These are phyloP conservation scores for Pyrenochaeta sp. DNA, from an alignment of 2,329 filamentous ascomycete genomes.

Conservation along the genomic window DNA sequence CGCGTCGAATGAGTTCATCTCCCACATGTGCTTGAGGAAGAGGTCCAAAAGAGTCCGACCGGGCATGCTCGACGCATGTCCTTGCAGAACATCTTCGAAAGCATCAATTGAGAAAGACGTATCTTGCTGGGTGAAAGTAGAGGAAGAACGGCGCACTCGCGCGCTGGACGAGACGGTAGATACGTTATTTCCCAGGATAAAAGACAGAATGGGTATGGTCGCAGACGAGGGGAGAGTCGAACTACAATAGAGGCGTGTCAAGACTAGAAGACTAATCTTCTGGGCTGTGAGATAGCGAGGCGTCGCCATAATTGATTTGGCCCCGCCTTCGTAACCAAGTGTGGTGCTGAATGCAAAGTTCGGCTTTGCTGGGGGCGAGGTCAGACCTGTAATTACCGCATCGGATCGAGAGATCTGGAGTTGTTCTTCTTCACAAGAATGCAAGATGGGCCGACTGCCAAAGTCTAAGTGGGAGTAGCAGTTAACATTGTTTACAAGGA, in stretches of 20 bases:
- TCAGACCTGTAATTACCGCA: neutral
- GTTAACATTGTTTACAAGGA: slow-evolving; percentile 12
- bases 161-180: slow-evolving; percentile 31
- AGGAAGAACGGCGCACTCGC: slow-evolving; percentile 22
- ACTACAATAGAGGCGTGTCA: slow-evolving; percentile 83
- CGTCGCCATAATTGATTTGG: slow-evolving; percentile 60
- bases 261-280: slow-evolving; percentile 81
- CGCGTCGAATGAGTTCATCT: slow-evolving; percentile 80
- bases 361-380: neutral
- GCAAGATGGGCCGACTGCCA: neutral
- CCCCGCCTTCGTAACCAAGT: neutral
- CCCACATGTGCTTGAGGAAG: slow-evolving; percentile 83
- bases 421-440: neutral
- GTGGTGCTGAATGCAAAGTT: neutral
- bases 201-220: slow-evolving; percentile 79
- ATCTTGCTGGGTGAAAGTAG: slow-evolving; percentile 45
- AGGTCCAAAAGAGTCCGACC: slow-evolving; percentile 88
- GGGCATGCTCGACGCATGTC: slow-evolving; percentile 65
- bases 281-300: slow-evolving; percentile 87
- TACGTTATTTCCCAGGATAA: slow-evolving; percentile 76
- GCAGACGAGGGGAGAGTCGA: slow-evolving; percentile 73
- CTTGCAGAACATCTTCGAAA: slow-evolving; percentile 58
- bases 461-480: neutral
- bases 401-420: neutral
- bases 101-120: slow-evolving; percentile 46